These are phyloP conservation scores for Macrotyloma uniflorum DNA, from an alignment of 306 rosid species.

Conservation along the genomic window DNA sequence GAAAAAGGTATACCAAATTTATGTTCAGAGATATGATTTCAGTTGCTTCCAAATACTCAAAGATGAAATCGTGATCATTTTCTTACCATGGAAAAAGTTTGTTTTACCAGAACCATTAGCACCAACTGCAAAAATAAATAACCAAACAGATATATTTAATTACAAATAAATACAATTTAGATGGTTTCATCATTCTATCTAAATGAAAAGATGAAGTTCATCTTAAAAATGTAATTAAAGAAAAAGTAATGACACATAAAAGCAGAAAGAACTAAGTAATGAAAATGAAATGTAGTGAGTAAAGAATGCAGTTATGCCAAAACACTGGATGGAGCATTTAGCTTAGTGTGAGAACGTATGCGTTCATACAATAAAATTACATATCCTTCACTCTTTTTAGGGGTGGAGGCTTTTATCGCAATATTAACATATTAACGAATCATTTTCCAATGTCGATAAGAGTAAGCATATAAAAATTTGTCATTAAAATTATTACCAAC, in stretches of 20 bases:
- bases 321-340: background rate
- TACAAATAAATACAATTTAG: conserved; percentile 10
- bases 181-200: background rate
- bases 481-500: conserved; percentile 70
- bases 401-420: background rate
- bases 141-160: conserved; percentile 17
- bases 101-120: conserved; percentile 99
- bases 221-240: conserved; percentile 16
- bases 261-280: background rate
- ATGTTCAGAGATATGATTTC: conserved; percentile 15
- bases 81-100: conserved; percentile 92
- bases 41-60: conserved; percentile 18
- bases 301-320: background rate
- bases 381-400: background rate
- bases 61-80: conserved; percentile 1
- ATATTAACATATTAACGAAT: background rate
- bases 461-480: conserved; percentile 27
- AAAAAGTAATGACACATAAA: background rate
- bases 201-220: conserved; percentile 12
- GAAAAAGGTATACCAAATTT: background rate
- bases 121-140: conserved; percentile 67
- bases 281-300: conserved; percentile 3
- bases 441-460: conserved; percentile 8
- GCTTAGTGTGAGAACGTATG: background rate
- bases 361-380: background rate